Conservation (phyloP, 768 basidiomycete species). For the Hydnomerulius pinastri region DNA sequence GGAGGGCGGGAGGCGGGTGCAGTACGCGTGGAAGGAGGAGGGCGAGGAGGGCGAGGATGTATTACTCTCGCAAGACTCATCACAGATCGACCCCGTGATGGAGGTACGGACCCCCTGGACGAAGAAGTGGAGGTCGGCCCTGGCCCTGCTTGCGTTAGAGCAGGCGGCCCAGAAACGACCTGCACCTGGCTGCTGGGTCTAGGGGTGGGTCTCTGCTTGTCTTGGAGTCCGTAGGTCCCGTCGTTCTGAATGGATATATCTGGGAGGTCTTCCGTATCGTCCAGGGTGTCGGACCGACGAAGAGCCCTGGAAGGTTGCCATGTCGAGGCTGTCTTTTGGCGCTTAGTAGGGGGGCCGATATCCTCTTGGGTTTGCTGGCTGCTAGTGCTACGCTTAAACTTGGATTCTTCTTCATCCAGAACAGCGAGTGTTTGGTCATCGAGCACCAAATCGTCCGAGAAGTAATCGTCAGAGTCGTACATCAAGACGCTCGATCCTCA, state of each 20-base stretch:
- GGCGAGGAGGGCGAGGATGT: conserved; percentile 12
- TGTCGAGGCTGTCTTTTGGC: conserved; percentile 51
- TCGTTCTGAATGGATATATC: conserved; percentile 63
- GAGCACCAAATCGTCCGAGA: conserved; percentile 61
- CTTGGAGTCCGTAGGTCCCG: conserved; percentile 53
- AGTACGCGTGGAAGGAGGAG: conserved; percentile 16
- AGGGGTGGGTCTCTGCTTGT: conserved; percentile 17
- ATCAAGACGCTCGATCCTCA: conserved; percentile 43
- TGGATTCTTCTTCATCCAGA: conserved; percentile 59
- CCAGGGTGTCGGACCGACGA: conserved; percentile 24
- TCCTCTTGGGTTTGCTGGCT: conserved; percentile 27
- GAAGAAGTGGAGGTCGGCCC: conserved; percentile 9
- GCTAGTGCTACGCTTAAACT: conserved; percentile 27
- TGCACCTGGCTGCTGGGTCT: conserved; percentile 15
- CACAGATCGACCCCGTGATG: conserved; percentile 10
- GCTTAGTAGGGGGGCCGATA: conserved; percentile 49
- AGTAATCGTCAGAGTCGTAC: conserved; percentile 70
- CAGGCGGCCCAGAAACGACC: conserved; percentile 8
- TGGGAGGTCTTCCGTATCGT: conserved; percentile 56
- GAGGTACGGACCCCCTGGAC: conserved; percentile 15
- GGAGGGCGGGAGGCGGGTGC: conserved; percentile 11
- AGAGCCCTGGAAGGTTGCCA: conserved; percentile 39
- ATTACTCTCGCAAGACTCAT: conserved; percentile 9
- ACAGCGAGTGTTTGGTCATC: conserved; percentile 63
- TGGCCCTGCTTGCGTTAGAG: conserved; percentile 8